These are phyloP conservation scores for Pseudopithomyces maydicus DNA, from an alignment of 2,329 filamentous ascomycete species.

Conservation along the genomic window DNA sequence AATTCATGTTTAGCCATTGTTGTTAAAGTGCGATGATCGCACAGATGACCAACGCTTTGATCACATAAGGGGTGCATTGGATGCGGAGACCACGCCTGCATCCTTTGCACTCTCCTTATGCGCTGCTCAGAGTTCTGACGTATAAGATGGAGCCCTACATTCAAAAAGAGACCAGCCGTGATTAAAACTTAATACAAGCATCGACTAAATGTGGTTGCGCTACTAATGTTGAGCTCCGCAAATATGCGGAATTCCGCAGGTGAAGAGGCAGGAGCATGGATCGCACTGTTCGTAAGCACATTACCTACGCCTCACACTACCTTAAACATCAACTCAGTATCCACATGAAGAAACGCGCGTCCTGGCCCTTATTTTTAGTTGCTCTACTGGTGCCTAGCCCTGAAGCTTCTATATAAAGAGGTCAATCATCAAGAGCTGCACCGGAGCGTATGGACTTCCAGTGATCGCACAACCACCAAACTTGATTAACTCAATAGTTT, in stretches of 20 bases:
- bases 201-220: background rate
- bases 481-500: background rate
- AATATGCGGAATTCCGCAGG: slow-evolving; percentile 17
- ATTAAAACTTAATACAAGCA: too few relatives aligned
- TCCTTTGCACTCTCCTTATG: too few relatives aligned
- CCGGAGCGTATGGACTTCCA: background rate
- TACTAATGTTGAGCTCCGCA: slow-evolving; percentile 12
- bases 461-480: background rate
- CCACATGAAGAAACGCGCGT: background rate
- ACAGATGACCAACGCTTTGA: too few relatives aligned
- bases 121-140: too few relatives aligned
- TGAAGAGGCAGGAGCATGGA: background rate
- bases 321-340: background rate
- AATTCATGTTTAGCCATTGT: too few relatives aligned
- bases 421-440: background rate
- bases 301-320: too few relatives aligned
- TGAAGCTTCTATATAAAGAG: background rate
- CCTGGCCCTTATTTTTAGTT: background rate
- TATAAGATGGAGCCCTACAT: too few relatives aligned
- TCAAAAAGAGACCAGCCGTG: too few relatives aligned
- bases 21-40: too few relatives aligned
- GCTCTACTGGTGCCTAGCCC: background rate
- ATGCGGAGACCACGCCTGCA: too few relatives aligned
- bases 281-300: background rate
- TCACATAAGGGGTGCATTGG: too few relatives aligned